These are phyloP conservation scores for Hagleromyces aurorensis DNA, from an alignment of 805 yeast species.

Conservation along the genomic window DNA sequence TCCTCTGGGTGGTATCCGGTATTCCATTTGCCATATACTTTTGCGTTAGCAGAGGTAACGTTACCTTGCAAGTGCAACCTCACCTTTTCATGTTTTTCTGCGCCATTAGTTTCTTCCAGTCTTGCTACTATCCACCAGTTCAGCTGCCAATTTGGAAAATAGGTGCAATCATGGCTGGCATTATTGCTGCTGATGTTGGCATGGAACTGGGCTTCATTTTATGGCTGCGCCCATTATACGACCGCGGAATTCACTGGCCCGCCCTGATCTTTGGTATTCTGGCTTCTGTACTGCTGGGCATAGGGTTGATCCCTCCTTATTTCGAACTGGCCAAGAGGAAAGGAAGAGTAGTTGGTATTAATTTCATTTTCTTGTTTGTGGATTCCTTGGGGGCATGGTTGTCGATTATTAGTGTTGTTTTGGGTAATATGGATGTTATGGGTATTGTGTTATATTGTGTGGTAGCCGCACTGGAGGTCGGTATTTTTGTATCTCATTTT, in stretches of 20 bases:
- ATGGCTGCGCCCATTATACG: constrained; percentile 53
- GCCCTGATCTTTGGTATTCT: constrained; percentile 68
- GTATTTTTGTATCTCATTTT: constrained; percentile 62
- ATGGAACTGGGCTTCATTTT: constrained; percentile 64
- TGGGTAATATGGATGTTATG: constrained; percentile 66
- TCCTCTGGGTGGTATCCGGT: constrained; percentile 72
- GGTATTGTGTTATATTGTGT: constrained; percentile 70
- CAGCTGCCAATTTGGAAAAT: constrained; percentile 32
- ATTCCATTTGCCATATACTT: constrained; percentile 86
- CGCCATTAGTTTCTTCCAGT: constrained; percentile 57
- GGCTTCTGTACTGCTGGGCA: constrained; percentile 66
- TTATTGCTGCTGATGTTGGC: constrained; percentile 43
- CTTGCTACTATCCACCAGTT: constrained; percentile 68
- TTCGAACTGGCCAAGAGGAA: constrained; percentile 69
- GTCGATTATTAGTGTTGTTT: constrained; percentile 53
- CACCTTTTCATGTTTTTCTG: constrained; percentile 71
- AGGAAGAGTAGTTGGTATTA: constrained; percentile 85
- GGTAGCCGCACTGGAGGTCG: constrained; percentile 68
- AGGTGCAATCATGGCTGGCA: constrained; percentile 28
- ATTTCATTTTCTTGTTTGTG: constrained; percentile 65
- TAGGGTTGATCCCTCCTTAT: constrained; percentile 85
- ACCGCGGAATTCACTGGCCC: constrained; percentile 61
- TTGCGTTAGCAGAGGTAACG: constrained; percentile 56
- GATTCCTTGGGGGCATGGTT: constrained; percentile 81
- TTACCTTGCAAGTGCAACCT: constrained; percentile 83